Evolutionary conservation across 805 yeast genomes (phyloP).

Genomic region (Cyberlindnera mycetangii): DNA sequence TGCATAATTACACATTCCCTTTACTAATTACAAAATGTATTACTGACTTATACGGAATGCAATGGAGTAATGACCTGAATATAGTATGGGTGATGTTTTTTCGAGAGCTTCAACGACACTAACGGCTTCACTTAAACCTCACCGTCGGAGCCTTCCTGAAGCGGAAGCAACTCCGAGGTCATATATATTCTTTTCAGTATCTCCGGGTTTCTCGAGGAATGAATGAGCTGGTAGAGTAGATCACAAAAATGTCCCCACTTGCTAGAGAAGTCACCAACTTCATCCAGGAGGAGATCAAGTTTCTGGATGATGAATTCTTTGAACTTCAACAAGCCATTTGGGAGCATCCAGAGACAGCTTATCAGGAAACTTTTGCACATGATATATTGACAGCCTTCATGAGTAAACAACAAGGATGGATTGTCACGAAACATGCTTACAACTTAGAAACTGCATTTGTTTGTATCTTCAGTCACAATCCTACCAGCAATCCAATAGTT

Average conservation of each 20-base stretch:
- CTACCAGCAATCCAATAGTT: neutral
- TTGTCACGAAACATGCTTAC: constrained; percentile 7
- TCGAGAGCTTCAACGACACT: too few relatives aligned
- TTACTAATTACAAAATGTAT: too few relatives aligned
- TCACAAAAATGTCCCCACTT: neutral
- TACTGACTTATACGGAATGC: too few relatives aligned
- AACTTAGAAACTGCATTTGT: constrained; percentile 9
- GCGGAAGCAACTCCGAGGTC: neutral
- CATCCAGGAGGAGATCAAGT: constrained; percentile 3
- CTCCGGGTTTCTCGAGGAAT: neutral
- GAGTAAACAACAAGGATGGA: constrained; percentile 8
- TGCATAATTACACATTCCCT: too few relatives aligned
- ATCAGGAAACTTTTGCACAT: constrained; percentile 10
- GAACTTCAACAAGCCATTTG: constrained; percentile 8
- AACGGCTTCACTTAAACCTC: too few relatives aligned
- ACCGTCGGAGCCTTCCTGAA: neutral
- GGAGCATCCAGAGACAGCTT: constrained; percentile 8
- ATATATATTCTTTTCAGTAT: neutral
- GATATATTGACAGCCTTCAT: constrained; percentile 5
- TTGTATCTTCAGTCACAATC: constrained; percentile 2
- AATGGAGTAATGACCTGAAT: too few relatives aligned
- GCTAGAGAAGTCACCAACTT: constrained; percentile 1
- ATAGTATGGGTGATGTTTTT: too few relatives aligned
- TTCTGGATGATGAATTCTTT: constrained; percentile 4
- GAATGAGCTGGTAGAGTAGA: too few relatives aligned